phyloP scores from a whole-genome alignment of 768 basidiomycete species.

The Xerocomus potaroensis region DNA sequence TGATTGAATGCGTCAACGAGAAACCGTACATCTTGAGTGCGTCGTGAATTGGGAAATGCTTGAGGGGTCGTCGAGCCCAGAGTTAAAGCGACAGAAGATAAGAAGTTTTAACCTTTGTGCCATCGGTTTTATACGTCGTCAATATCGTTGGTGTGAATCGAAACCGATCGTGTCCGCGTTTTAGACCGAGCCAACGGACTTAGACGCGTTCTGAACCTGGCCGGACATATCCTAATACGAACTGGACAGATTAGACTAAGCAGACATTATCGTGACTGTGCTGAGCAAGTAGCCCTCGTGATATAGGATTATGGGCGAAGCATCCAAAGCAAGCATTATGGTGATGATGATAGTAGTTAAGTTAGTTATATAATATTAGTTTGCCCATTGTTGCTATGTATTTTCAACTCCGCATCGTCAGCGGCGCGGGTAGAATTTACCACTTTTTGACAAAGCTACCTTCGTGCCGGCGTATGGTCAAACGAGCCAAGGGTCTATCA shows the following conservation, averaged over 20 bases:
- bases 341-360: not conserved
- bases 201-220: not conserved
- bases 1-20: conserved; percentile 8
- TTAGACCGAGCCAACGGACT: not conserved
- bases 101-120: not conserved
- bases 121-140: conserved; percentile 11
- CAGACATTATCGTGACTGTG: not conserved
- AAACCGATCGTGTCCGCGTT: conserved; percentile 6
- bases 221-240: not conserved
- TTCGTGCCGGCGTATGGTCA: conserved; percentile 30
- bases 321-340: no score
- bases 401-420: conserved; percentile 15
- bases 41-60: conserved; percentile 6
- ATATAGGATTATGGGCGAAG: no score
- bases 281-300: not conserved
- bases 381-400: no score
- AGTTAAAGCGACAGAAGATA: not conserved
- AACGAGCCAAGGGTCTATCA: conserved; percentile 37
- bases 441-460: no score
- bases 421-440: no score
- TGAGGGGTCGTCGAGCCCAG: conserved; percentile 15
- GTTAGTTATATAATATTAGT: no score
- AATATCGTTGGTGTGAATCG: conserved; percentile 3
- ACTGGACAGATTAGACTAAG: no score
- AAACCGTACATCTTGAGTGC: conserved; percentile 20